Base-by-base conservation (phyloP, 306 rosid species). In the Rosa rugosa region DNA sequence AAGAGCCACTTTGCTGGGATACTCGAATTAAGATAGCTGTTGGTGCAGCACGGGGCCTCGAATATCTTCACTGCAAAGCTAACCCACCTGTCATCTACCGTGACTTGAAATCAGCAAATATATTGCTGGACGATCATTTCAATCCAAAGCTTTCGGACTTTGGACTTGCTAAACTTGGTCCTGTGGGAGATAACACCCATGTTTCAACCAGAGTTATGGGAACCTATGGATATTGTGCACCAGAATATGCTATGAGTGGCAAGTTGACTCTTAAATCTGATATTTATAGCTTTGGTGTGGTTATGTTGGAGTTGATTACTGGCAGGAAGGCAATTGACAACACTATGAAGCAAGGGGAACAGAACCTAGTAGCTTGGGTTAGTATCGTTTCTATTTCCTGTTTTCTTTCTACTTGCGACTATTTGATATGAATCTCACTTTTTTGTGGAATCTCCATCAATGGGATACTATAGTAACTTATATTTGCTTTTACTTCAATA, bases 121-220 rank as follows among this genome's bases (percentile, higher is more conserved):
- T 96, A 86, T 84, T 96, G 62, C 83, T 96, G 82, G 99, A 93
- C 78, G 73, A 88, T 63, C 88, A 89, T 71, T 95, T 93, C 80
- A 83, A 87, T 77, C 96, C 98, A 11, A 95, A 91, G 82, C 93
- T 95, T 65, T 95, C 99, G 12, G 99, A 95, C 83, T 95, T 94
- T 79, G 99, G 99, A 60, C 97, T 95, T 42, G 99, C 99, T 47
- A 95, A 95, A 83, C 88, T 92, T 56, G 98, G 97, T 75, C 98
- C 99, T 70, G 99, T 92, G 57, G 99, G 99, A n/a, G 97, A 95
- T 80, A 91, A 90, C 31, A 92, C 99, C 45, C 99, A 95, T 82
- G 99, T 95, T 80, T 95, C 99, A 63, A 95, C 99, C 12, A 86
- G 99, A 88, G 97, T 94, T 54, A 94, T 94, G 99, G 99, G 97